Conservation (phyloP, 2,329 filamentous ascomycete species). For the Ascocoryne sarcoides region DNA sequence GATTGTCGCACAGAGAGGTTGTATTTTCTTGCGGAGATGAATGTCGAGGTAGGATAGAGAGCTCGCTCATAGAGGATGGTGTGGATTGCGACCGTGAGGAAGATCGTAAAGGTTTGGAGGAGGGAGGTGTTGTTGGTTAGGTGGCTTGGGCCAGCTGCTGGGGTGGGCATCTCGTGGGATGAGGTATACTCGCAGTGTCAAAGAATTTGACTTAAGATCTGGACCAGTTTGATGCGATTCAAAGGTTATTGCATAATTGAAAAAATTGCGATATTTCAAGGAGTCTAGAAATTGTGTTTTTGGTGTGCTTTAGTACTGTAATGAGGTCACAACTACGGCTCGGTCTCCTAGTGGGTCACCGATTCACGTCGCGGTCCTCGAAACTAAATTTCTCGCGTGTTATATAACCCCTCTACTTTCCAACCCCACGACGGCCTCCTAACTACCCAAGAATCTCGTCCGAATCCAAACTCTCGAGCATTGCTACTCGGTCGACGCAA, state of each 20-base stretch:
- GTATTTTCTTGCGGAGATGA: conserved; percentile 58
- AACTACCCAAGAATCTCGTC: background rate
- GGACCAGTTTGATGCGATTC: too few relatives aligned
- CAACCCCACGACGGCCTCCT: background rate
- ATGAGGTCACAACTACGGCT: too few relatives aligned
- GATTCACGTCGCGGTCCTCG: background rate
- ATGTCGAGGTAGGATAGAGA: conserved; percentile 59
- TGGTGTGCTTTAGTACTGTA: too few relatives aligned
- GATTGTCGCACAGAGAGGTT: conserved; percentile 64
- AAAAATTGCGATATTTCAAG: too few relatives aligned
- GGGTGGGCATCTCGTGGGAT: too few relatives aligned
- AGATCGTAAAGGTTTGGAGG: conserved; percentile 51
- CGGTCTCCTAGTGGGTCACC: background rate
- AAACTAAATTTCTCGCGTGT: background rate
- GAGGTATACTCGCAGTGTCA: too few relatives aligned
- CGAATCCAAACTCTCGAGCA: background rate
- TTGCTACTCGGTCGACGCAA: conserved; percentile 17
- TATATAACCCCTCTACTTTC: background rate
- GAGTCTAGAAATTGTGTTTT: too few relatives aligned
- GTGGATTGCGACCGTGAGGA: conserved; percentile 61
- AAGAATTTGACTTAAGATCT: too few relatives aligned
- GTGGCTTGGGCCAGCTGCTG: conserved; percentile 11
- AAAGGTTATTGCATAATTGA: too few relatives aligned
- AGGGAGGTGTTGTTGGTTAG: conserved; percentile 38
- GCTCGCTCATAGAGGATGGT: conserved; percentile 60